Percentiles rank a stretch among this genome's conserved stretches.
Conservation (phyloP, 2,329 filamentous ascomycete species). For the Domatiomyces catenatus region DNA sequence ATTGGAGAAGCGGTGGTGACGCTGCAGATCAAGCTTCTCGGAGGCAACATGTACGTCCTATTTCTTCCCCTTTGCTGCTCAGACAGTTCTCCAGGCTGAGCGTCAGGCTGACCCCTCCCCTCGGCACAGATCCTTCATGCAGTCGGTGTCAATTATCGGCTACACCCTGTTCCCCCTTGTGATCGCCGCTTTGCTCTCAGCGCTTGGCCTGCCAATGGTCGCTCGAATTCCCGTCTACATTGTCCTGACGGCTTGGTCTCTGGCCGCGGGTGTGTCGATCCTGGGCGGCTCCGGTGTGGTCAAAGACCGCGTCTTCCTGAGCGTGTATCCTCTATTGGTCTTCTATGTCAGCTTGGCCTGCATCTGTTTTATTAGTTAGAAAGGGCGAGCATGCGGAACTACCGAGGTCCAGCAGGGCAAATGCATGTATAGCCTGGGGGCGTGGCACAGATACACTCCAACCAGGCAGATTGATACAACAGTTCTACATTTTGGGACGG, state of each 20-base stretch:
- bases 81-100: neutral
- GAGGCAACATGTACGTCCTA: slow-evolving; percentile 78
- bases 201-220: slow-evolving; percentile 62
- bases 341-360: slow-evolving; percentile 90
- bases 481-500: neutral
- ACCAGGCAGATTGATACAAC: neutral
- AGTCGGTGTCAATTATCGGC: slow-evolving; percentile 93
- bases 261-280: slow-evolving; percentile 91
- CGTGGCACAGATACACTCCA: neutral
- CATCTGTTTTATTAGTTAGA: slow-evolving; percentile 88
- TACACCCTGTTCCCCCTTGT: slow-evolving; percentile 97
- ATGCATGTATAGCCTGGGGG: neutral
- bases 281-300: slow-evolving; percentile 89
- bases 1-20: slow-evolving; percentile 92
- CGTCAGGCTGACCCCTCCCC: neutral
- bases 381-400: neutral
- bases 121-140: slow-evolving; percentile 69
- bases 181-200: slow-evolving; percentile 78
- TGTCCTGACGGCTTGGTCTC: slow-evolving; percentile 75
- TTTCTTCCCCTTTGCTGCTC: slow-evolving; percentile 3
- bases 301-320: slow-evolving; percentile 82
- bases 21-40: slow-evolving; percentile 90
- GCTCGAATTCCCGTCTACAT: slow-evolving; percentile 81
- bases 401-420: neutral
- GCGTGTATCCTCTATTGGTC: slow-evolving; percentile 85